phyloP scores from a whole-genome alignment of 1,284 basidiomycete species.

The Cryptococcus deneoformans region DNA sequence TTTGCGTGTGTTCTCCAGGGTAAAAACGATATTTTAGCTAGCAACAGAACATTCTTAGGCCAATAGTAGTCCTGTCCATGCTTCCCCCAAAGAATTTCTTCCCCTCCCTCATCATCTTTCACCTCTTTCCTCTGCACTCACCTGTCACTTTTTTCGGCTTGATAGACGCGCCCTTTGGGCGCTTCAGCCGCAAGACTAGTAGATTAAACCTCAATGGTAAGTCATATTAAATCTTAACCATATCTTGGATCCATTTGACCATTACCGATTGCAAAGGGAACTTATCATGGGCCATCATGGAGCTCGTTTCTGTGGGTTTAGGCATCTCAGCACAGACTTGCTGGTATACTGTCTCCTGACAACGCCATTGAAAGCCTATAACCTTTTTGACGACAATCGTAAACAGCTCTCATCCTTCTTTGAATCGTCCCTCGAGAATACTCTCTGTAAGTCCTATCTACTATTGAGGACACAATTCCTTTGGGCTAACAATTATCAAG shows the following conservation, averaged over 20 bases:
- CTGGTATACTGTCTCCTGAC: not conserved
- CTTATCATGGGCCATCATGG: constrained; percentile 79
- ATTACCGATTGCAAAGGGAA: constrained; percentile 35
- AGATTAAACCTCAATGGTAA: constrained; percentile 59
- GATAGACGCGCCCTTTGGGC: constrained; percentile 70
- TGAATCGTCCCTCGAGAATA: constrained; percentile 55
- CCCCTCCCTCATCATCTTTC: constrained; percentile 39
- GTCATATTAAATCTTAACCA: constrained; percentile 10
- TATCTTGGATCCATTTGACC: not conserved
- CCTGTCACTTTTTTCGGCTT: constrained; percentile 48
- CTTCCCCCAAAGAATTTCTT: constrained; percentile 23
- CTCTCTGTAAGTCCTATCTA: constrained; percentile 50
- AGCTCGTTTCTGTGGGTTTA: constrained; percentile 68
- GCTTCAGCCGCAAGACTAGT: constrained; percentile 58
- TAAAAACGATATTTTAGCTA: no score
- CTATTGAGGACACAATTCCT: not conserved
- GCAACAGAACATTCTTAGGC: no score
- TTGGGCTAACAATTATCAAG: constrained; percentile 4
- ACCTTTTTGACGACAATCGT: constrained; percentile 46
- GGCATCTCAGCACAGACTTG: not conserved
- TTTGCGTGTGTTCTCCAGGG: no score
- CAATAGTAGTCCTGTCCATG: not conserved
- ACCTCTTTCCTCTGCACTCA: constrained; percentile 48
- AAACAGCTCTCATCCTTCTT: constrained; percentile 30
- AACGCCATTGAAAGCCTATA: constrained; percentile 49